These are phyloP conservation scores for Physaria fendleri DNA, from an alignment of 345 rosid species.

Conservation along the genomic window DNA sequence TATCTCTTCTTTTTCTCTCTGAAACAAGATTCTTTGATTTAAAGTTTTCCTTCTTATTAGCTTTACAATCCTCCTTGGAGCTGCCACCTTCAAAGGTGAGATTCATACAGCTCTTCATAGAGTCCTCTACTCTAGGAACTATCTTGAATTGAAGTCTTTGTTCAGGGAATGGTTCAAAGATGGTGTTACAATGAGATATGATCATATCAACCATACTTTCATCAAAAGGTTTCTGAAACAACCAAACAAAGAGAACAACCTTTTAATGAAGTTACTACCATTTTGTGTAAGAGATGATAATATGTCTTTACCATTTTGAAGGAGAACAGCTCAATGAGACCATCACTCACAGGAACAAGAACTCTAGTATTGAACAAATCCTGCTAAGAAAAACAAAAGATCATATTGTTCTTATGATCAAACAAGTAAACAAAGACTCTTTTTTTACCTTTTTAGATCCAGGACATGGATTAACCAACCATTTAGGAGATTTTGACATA, in stretches of 20 bases:
- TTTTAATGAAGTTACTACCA: background rate
- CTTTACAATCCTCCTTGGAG: slow-evolving; percentile 25
- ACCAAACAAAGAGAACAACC: background rate
- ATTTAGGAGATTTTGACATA: slow-evolving; percentile 46
- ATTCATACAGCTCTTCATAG: slow-evolving; percentile 15
- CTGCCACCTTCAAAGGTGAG: slow-evolving; percentile 39
- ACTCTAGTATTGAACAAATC: slow-evolving; percentile 51
- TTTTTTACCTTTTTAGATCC: slow-evolving; percentile 35
- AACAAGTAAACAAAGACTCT: background rate
- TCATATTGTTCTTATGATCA: background rate
- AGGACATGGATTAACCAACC: slow-evolving; percentile 44
- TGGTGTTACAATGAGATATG: slow-evolving; percentile 33
- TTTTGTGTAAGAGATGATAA: background rate
- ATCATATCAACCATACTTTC: slow-evolving; percentile 46
- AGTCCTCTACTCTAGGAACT: slow-evolving; percentile 23
- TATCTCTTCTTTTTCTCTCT: slow-evolving; percentile 72
- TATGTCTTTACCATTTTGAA: slow-evolving; percentile 43
- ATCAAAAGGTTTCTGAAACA: slow-evolving; percentile 57
- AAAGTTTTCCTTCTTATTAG: slow-evolving; percentile 29
- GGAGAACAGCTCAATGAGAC: slow-evolving; percentile 78
- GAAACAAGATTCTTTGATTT: slow-evolving; percentile 70
- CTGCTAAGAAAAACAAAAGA: slow-evolving; percentile 30
- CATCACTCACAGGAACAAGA: slow-evolving; percentile 62
- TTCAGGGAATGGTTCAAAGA: slow-evolving; percentile 21
- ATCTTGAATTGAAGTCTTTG: background rate